phyloP scores from a whole-genome alignment of 306 rosid species.

The Rosa chinensis region DNA sequence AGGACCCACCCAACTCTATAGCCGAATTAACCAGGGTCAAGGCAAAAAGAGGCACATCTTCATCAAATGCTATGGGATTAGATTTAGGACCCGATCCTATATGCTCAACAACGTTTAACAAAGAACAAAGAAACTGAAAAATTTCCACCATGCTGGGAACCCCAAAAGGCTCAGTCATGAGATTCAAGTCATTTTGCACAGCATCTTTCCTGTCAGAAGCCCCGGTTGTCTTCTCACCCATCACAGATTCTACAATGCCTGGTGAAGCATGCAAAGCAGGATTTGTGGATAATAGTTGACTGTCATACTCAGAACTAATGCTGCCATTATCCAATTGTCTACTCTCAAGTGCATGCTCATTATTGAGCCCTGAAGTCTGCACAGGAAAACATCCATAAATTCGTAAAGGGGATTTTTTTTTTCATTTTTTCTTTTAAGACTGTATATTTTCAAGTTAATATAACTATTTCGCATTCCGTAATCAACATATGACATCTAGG shows the following conservation, averaged over 20 bases:
- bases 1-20: constrained; percentile 89
- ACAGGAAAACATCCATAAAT: constrained; percentile 30
- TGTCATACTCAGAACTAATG: constrained; percentile 60
- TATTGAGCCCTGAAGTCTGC: constrained; percentile 62
- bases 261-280: constrained; percentile 44
- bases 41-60: constrained; percentile 94
- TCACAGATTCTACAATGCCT: constrained; percentile 43
- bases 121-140: constrained; percentile 82
- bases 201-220: constrained; percentile 55
- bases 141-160: constrained; percentile 98
- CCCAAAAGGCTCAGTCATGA: constrained; percentile 90
- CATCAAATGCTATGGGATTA: constrained; percentile 85
- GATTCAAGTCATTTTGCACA: constrained; percentile 59
- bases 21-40: constrained; percentile 82
- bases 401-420: constrained; percentile 5
- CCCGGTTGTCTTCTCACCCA: constrained; percentile 56
- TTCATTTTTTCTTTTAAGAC: not conserved
- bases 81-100: constrained; percentile 66
- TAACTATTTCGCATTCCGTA: not conserved
- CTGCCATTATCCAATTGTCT: constrained; percentile 79
- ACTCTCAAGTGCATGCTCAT: constrained; percentile 61
- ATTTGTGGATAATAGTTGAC: constrained; percentile 54
- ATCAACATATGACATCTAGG: constrained; percentile 2
- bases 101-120: constrained; percentile 74
- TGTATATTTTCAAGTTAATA: not conserved